These are phyloP conservation scores for Silene uniflora DNA, from an alignment of 148 eudicot genomes.

Conservation along the genomic window DNA sequence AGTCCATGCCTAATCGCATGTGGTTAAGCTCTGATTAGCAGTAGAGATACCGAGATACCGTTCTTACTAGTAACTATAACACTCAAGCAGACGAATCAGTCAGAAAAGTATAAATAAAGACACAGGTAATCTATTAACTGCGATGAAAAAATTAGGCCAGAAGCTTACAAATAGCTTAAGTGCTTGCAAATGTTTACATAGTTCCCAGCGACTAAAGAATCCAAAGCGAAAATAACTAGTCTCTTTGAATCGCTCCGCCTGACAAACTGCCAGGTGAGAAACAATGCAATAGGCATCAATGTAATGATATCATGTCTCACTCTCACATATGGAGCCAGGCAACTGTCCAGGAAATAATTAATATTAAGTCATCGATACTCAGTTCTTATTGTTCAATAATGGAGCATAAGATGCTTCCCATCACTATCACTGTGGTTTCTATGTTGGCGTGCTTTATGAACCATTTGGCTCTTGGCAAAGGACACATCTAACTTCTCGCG, in stretches of 20 bases:
- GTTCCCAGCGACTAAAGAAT: neutral
- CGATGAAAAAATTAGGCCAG: neutral
- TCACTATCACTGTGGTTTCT: neutral
- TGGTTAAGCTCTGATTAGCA: too few species aligned
- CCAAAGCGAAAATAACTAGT: neutral
- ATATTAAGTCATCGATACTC: neutral
- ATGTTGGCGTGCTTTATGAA: constrained; percentile 11
- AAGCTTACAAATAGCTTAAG: neutral
- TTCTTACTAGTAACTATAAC: too few species aligned
- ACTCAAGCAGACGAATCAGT: too few species aligned
- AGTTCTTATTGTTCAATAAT: constrained; percentile 2
- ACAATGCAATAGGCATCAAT: constrained; percentile 5
- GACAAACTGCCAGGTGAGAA: constrained; percentile 9
- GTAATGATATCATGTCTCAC: neutral
- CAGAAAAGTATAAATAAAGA: too few species aligned
- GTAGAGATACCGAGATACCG: too few species aligned
- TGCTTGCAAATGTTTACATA: constrained; percentile 6
- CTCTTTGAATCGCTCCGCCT: constrained; percentile 2
- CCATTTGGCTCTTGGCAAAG: constrained; percentile 30
- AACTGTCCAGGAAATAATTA: neutral
- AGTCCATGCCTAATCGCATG: too few species aligned
- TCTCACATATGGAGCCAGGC: neutral
- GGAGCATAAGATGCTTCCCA: neutral
- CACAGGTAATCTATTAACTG: neutral
- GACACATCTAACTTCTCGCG: constrained; percentile 65